Percentiles rank a stretch among this genome's conserved stretches.
phyloP scores from a whole-genome alignment of 179 eudicot species.

The Silene coronaria region DNA sequence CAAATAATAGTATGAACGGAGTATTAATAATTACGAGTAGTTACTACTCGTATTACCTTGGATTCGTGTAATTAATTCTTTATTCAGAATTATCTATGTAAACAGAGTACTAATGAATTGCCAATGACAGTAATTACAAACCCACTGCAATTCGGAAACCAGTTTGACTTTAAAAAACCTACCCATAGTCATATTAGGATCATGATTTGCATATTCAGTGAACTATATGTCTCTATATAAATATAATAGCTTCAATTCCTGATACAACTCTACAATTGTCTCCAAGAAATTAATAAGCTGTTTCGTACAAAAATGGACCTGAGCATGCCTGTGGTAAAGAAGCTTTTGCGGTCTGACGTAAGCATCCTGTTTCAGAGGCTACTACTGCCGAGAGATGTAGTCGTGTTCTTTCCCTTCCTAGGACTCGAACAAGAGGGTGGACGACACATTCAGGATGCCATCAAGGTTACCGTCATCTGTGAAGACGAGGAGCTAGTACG shows the following conservation, averaged over 20 bases:
- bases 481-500: background rate
- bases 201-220: background rate
- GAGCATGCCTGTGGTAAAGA: background rate
- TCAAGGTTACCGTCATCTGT: background rate
- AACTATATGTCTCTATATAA: too few species aligned
- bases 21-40: background rate
- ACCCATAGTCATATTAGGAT: background rate
- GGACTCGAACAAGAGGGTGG: background rate
- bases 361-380: background rate
- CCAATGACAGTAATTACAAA: too few species aligned
- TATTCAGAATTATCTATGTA: background rate
- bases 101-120: background rate
- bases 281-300: background rate
- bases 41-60: too few species aligned
- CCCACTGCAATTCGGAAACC: background rate
- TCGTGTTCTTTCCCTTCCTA: background rate
- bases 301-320: background rate
- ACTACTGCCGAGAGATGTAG: background rate
- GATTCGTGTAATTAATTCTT: too few species aligned
- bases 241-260: background rate
- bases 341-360: background rate
- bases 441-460: background rate
- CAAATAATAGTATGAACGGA: background rate
- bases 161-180: background rate
- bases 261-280: background rate